Conservation (phyloP, 306 rosid species). For the Amphicarpaea edgeworthii region DNA sequence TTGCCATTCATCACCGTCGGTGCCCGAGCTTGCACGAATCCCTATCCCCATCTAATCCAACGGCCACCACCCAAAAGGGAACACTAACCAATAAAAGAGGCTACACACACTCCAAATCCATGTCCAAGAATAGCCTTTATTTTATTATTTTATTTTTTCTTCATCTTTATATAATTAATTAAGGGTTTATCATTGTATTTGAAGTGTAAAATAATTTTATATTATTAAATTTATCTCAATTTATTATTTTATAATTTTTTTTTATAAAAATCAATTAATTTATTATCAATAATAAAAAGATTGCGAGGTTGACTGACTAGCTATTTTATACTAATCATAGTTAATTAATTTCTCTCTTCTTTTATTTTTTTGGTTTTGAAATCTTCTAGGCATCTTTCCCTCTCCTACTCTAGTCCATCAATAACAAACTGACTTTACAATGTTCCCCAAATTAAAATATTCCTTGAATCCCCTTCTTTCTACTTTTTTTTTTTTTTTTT, state of each 20-base stretch:
- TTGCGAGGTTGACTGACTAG: too few species aligned
- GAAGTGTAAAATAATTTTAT: too few species aligned
- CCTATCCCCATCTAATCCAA: constrained; percentile 45
- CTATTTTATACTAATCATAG: too few species aligned
- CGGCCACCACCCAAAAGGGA: constrained; percentile 27
- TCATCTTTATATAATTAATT: too few species aligned
- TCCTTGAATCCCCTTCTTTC: constrained; percentile 17
- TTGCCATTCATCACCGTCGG: constrained; percentile 38
- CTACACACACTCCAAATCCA: constrained; percentile 40
- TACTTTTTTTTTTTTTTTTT: constrained; percentile 9
- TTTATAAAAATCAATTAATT: too few species aligned
- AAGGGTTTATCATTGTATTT: too few species aligned
- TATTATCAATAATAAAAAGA: too few species aligned
- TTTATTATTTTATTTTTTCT: neutral
- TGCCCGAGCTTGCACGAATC: constrained; percentile 36
- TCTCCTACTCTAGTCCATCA: constrained; percentile 41
- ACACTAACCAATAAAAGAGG: constrained; percentile 28
- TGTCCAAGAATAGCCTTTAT: constrained; percentile 28
- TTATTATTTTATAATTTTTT: too few species aligned
- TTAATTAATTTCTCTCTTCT: too few species aligned
- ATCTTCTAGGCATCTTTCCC: constrained; percentile 45
- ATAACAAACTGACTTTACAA: constrained; percentile 40
- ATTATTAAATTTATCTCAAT: too few species aligned
- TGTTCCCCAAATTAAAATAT: constrained; percentile 46
- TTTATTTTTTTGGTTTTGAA: neutral